Conservation (phyloP, 495 filamentous ascomycete species). For the Aspergillus diversus region DNA sequence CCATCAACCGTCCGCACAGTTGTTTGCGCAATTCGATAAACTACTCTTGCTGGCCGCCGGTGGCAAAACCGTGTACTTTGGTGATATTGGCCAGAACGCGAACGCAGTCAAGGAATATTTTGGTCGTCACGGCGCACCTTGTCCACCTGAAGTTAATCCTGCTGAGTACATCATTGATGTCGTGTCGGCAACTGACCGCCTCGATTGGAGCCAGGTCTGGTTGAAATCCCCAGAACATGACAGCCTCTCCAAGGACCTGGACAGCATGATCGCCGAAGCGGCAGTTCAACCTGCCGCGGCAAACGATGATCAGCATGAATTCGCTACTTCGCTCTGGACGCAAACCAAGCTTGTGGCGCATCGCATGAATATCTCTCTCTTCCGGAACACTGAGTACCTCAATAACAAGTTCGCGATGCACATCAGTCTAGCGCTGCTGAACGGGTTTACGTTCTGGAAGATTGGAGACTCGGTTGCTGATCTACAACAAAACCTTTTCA, state of each 20-base stretch:
- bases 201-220: constrained; percentile 72
- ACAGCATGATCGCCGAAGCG: constrained; percentile 55
- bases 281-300: no score
- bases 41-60: constrained; percentile 68
- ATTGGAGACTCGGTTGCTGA: constrained; percentile 33
- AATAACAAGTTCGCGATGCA: constrained; percentile 60
- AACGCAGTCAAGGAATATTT: constrained; percentile 69
- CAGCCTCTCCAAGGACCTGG: constrained; percentile 54
- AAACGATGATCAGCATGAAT: constrained; percentile 53
- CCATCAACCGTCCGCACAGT: constrained; percentile 71
- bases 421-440: constrained; percentile 41
- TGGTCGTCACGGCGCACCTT: constrained; percentile 70
- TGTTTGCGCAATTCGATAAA: constrained; percentile 75
- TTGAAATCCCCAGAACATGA: constrained; percentile 55
- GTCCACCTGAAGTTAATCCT: constrained; percentile 72
- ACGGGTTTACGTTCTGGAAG: constrained; percentile 49
- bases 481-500: constrained; percentile 42
- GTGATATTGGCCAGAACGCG: constrained; percentile 59
- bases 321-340: constrained; percentile 57
- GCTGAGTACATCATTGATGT: constrained; percentile 94
- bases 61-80: constrained; percentile 74
- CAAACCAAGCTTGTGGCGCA: constrained; percentile 62
- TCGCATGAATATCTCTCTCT: constrained; percentile 62
- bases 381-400: constrained; percentile 65
- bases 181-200: constrained; percentile 58